A percentile compares a stretch with the other conserved stretches of the same genome.
Conservation (phyloP, 768 basidiomycete genomes). For the Tricholomella constricta region DNA sequence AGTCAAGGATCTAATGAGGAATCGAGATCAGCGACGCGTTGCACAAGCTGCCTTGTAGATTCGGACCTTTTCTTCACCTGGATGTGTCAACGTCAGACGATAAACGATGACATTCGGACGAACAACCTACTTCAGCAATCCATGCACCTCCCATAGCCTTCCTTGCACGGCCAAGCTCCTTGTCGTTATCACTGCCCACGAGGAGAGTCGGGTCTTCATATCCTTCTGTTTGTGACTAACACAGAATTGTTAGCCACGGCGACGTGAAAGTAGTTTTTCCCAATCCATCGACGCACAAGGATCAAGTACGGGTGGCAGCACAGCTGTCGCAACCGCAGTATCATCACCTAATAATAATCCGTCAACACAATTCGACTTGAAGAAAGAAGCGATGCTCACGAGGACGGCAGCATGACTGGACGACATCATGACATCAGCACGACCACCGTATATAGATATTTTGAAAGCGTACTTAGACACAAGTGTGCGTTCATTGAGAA, state of each 20-base stretch:
- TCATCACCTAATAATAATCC: slow-evolving; percentile 52
- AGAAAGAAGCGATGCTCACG: slow-evolving; percentile 26
- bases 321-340: slow-evolving; percentile 73
- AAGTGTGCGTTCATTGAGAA: slow-evolving; percentile 63
- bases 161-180: slow-evolving; percentile 58
- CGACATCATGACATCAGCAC: neutral
- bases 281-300: slow-evolving; percentile 42
- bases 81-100: neutral
- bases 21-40: neutral
- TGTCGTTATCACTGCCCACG: slow-evolving; percentile 49
- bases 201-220: slow-evolving; percentile 54
- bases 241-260: neutral
- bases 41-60: neutral
- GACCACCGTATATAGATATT: neutral
- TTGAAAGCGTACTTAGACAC: slow-evolving; percentile 59
- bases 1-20: slow-evolving; percentile 41
- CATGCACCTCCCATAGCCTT: slow-evolving; percentile 47
- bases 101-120: neutral
- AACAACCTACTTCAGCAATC: slow-evolving; percentile 36
- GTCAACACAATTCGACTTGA: neutral
- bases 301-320: slow-evolving; percentile 76
- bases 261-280: neutral
- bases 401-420: slow-evolving; percentile 50
- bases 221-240: slow-evolving; percentile 42
- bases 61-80: slow-evolving; percentile 40